Evolutionary conservation across 1,284 basidiomycete genomes (phyloP), one percentile per base, ranked within the genome.

Genomic region (Sanghuangporus baumii): DNA sequence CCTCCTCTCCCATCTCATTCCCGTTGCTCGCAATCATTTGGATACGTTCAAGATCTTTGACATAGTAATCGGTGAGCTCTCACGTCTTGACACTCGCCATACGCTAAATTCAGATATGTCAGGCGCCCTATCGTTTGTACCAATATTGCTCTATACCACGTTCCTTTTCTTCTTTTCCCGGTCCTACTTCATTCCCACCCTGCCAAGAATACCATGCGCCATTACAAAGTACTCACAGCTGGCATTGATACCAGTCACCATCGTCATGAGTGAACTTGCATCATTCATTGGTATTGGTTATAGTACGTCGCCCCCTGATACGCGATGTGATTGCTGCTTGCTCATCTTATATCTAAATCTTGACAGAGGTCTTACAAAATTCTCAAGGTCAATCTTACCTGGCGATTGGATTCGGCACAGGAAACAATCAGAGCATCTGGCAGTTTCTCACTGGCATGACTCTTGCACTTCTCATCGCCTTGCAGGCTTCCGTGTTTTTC

Each of bases 281-380:
- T 88, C 88, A 1, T 88, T 91, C 67, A 67, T 86, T 38, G 85
- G 86, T 57, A 78, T 85, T 36, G 74, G 76, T 6, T 80, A 84
- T 58, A 72, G 88, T 88, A 68, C 69, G 82, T 76, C 4, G 3
- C 16, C 55, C 12, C 8, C 8, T 54, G 31, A 54, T 36, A 37
- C 6, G 16, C 16, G 40, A 41, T 47, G 14, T 47, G 20, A 38
- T 41, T 51, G n/a, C 16, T 43, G 23, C 26, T 46, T 61, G 31
- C 56, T 38, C 37, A n/a, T 37, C 9, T 47, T n/a, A 18, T 56
- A 54, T 31, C 11, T 47, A 14, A 40, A 4, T 26, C 3, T 18
- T 59, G 38, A 51, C 57, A 61, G 57, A 57, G 55, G 43, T 46
- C 59, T 46, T 57, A 57, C 36, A 26, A 34, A 2, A 47, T 51